These are phyloP conservation scores for Botrytis galanthina DNA, from an alignment of 2,329 filamentous ascomycete species.

Conservation along the genomic window DNA sequence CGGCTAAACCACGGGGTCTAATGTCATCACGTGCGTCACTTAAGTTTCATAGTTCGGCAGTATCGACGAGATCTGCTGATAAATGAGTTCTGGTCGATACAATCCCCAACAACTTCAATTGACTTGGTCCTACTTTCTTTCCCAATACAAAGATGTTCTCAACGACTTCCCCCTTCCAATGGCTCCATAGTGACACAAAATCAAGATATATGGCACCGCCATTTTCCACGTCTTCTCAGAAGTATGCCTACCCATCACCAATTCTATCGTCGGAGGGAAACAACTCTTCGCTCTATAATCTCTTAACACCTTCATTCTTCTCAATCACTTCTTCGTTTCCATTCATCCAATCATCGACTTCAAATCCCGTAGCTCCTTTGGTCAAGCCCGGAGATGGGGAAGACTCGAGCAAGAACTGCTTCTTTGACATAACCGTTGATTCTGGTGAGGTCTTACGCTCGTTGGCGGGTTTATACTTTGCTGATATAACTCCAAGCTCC, in stretches of 20 bases:
- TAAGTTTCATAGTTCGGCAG: neutral
- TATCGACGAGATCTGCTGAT: neutral
- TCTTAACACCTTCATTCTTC: slow-evolving; percentile 15
- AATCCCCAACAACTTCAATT: neutral
- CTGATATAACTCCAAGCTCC: neutral
- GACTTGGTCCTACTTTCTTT: neutral
- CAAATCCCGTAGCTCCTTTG: neutral
- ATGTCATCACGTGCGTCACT: neutral
- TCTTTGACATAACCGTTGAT: slow-evolving; percentile 17
- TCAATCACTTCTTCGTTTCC: slow-evolving; percentile 10
- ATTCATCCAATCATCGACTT: slow-evolving; percentile 7
- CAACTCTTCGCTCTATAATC: slow-evolving; percentile 9
- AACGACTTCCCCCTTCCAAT: slow-evolving; percentile 11
- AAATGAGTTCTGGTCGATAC: neutral
- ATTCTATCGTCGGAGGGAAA: neutral
- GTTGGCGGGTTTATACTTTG: no score
- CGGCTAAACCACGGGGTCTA: neutral
- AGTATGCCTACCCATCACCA: slow-evolving; percentile 4
- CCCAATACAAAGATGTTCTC: neutral
- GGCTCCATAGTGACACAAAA: slow-evolving; percentile 6
- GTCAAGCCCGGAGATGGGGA: neutral
- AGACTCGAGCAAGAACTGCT: slow-evolving; percentile 10
- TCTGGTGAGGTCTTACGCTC: neutral
- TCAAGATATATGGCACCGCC: slow-evolving; percentile 8
- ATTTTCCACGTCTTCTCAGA: slow-evolving; percentile 4